Percentiles rank a stretch among this genome's conserved stretches.
Conservation (phyloP, 176 grass and related monocot genomes). For the Leersia perrieri region DNA sequence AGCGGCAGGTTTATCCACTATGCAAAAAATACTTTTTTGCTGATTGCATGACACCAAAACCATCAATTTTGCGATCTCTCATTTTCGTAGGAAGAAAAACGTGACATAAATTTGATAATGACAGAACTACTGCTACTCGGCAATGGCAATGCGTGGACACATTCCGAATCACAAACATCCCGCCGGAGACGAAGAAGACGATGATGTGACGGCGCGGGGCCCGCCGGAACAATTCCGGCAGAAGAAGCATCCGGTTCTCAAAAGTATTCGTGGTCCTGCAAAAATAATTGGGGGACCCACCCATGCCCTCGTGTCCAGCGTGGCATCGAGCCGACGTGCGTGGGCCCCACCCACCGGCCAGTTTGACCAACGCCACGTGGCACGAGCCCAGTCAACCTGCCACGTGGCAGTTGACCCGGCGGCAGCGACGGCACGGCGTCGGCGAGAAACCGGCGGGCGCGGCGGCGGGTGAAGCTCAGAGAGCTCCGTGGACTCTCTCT, state of each 20-base stretch:
- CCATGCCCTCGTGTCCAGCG: not conserved
- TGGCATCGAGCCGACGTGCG: not conserved
- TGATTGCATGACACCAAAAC: not conserved
- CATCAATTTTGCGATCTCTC: not conserved
- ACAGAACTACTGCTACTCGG: not conserved
- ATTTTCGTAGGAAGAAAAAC: not conserved
- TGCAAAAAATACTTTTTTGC: too few species aligned
- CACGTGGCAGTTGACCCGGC: not conserved
- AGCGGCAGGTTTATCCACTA: too few species aligned
- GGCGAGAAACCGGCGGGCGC: not conserved
- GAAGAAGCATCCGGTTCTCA: not conserved
- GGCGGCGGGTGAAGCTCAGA: too few species aligned
- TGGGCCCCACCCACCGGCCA: not conserved
- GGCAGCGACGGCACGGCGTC: too few species aligned
- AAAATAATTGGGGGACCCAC: conserved; percentile 21
- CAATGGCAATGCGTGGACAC: not conserved
- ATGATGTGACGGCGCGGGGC: not conserved
- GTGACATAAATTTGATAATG: not conserved
- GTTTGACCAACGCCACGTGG: not conserved
- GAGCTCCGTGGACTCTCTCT: too few species aligned
- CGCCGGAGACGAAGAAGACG: not conserved
- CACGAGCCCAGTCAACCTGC: not conserved
- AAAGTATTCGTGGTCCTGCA: not conserved
- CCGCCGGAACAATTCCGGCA: not conserved
- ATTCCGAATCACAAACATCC: not conserved